Evolutionary conservation across 2,329 filamentous ascomycete species (phyloP).

Genomic region (Lasiodiplodia gonubiensis): DNA sequence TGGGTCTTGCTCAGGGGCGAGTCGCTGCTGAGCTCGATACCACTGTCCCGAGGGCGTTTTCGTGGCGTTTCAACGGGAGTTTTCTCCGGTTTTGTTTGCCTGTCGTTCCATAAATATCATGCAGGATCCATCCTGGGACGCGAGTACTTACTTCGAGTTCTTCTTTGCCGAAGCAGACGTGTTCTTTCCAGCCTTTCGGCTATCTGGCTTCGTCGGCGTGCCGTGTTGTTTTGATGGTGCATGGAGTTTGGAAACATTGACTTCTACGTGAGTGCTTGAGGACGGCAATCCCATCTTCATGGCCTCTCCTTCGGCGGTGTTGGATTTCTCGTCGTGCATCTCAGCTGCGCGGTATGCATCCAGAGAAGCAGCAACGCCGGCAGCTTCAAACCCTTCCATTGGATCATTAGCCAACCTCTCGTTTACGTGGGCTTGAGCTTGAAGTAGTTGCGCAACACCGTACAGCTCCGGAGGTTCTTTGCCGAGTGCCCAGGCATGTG

Average conservation of each 20-base stretch:
- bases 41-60: constrained; percentile 36
- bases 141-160: neutral
- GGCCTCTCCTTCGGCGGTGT: neutral
- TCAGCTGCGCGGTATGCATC: constrained; percentile 34
- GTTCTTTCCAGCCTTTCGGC: neutral
- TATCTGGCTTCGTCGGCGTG: neutral
- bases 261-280: constrained; percentile 40
- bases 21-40: constrained; percentile 43
- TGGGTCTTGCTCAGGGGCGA: constrained; percentile 65
- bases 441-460: constrained; percentile 62
- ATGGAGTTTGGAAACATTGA: constrained; percentile 18
- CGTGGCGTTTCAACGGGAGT: neutral
- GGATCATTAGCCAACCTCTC: constrained; percentile 32
- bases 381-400: constrained; percentile 34
- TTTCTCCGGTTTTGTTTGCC: neutral
- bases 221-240: neutral
- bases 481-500: constrained; percentile 70
- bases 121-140: no score
- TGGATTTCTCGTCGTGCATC: constrained; percentile 38
- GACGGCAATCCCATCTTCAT: constrained; percentile 48
- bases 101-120: neutral
- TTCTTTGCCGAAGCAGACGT: neutral
- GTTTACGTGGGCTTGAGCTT: constrained; percentile 63
- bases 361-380: constrained; percentile 29
- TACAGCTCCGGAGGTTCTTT: constrained; percentile 59